These are phyloP conservation scores for Globisporangium barbulae DNA, from an alignment of 352 stramenopile species.

Conservation along the genomic window DNA sequence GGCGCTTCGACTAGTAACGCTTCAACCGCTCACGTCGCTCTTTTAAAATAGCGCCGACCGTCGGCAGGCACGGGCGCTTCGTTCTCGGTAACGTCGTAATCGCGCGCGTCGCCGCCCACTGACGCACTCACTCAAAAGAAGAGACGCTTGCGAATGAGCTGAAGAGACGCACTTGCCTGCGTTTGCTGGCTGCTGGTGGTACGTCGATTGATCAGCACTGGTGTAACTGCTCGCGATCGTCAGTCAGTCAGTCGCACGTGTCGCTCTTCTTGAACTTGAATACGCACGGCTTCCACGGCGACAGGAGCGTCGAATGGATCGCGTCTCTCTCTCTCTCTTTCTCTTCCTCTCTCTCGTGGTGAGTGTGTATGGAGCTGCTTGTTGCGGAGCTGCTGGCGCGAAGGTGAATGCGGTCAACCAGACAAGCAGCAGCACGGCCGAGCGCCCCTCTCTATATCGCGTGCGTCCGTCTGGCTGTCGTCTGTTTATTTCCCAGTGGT, in stretches of 20 bases:
- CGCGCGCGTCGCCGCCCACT: no score
- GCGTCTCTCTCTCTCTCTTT: neutral
- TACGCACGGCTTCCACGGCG: neutral
- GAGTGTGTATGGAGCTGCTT: neutral
- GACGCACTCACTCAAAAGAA: no score
- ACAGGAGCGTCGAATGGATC: neutral
- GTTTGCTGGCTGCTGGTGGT: no score
- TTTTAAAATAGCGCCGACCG: conserved; percentile 2
- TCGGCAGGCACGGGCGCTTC: neutral
- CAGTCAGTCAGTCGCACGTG: neutral
- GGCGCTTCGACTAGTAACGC: neutral
- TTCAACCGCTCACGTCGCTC: neutral
- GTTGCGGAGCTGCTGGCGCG: conserved; percentile 3
- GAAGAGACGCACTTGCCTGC: no score
- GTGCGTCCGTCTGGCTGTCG: neutral
- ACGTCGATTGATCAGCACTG: no score
- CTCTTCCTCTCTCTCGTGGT: neutral
- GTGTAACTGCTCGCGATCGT: no score
- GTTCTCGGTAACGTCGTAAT: neutral
- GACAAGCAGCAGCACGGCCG: neutral
- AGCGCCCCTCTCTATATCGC: conserved; percentile 9
- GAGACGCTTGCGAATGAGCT: no score
- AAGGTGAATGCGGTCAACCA: neutral
- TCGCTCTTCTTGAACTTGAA: neutral
- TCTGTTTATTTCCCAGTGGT: neutral